Base-by-base conservation (phyloP, 2,329 filamentous ascomycete species). In the Pyrenochaeta sp. region DNA sequence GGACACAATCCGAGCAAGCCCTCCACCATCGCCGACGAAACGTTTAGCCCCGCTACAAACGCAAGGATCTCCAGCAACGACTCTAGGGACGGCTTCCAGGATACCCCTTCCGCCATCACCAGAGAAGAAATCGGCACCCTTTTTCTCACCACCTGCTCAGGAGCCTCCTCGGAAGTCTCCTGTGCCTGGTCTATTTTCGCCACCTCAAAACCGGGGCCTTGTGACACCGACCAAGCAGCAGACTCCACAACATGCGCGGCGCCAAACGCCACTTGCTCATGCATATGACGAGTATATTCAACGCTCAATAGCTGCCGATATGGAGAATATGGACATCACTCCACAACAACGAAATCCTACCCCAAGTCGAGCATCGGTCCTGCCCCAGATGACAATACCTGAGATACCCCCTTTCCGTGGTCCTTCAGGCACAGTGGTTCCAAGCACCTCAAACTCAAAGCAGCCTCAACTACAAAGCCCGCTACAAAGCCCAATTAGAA, bases 221-320 rank as follows among this genome's bases (percentile, higher is more conserved):
- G 54, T 58, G 6, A 69, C 60, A 0, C 66, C 66, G 5, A 61
- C 61, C 7, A 67, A 70, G 42, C 44, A 51, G 9, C 68, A 65
- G 14, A 61, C 64, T 20, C 67, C 69, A 17, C 65, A 66, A 35
- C 65, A 60, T 28, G 53, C 54, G 11, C 61, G 63, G 22, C 58
- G 63, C 18, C 65, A 68, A 35, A 70, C 67, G 29, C 67, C 67
- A 17, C 58, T 70, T 4, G 58, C 61, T 19, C 61, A 65, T 23
- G 68, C 70, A 9, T 70, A 67, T 37, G 75, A 78, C 41, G 75
- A 77, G 23, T 77, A 74, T 41, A 56, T 78, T n/a, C 76, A 79
- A 53, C 73, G 75, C 32, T 72, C 71, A 6, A 77, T 78, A 31
- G 74, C 74, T 8, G 55, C 55, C 7, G 66, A 70, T 38, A 61